Evolutionary conservation across 768 basidiomycete genomes (phyloP), one percentile per base, ranked within the genome.

Genomic region (Psilocybe tampanensis): DNA sequence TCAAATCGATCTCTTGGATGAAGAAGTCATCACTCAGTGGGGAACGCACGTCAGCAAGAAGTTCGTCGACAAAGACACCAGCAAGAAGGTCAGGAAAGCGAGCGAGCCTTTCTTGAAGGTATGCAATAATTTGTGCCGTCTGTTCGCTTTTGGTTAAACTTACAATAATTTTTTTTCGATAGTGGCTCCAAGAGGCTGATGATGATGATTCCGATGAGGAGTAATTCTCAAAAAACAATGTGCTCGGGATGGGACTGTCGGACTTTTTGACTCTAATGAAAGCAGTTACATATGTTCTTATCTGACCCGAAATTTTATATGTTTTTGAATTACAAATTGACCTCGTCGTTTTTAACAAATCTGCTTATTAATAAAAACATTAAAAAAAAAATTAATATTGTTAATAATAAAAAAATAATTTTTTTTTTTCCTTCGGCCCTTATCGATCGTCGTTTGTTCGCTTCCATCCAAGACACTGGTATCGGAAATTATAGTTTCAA

Each of bases 41-140:
- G 95, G 95, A 8, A 96, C 93, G 3, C 95, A 96, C 64, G 93
- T 95, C 69, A 92, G 89, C 75, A 96, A 91, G 81, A 97, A 98
- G 77, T 96, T 94, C 68, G 92, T 95, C 44, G 92, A 96, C 74
- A 94, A 90, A 74, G 95, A 98, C 23, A 89, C 85, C 44, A 92
- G 90, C 72, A 98, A 98, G 85, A 95, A 86, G 74, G 95, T 99
- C 50, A 82, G 95, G 65, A 96, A 95, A 79, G 94, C 94, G 12
- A 90, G 91, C 62, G 94, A 93, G 70, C 94, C 95, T 0, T 98
- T 98, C 80, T 76, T 98, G 68, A 94, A 95, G 82, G 91, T 91
- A 60, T 47, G 79, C 65, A 39, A 17, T n/a, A n/a, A n/a, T n/a
- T n/a, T n/a, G n/a, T n/a, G 34, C 22, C 3, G 24, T 24, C 19